Evolutionary conservation across 2,329 filamentous ascomycete species (phyloP), one percentile per base, ranked within the genome.

Genomic region (Aureobasidium mangrovei): DNA sequence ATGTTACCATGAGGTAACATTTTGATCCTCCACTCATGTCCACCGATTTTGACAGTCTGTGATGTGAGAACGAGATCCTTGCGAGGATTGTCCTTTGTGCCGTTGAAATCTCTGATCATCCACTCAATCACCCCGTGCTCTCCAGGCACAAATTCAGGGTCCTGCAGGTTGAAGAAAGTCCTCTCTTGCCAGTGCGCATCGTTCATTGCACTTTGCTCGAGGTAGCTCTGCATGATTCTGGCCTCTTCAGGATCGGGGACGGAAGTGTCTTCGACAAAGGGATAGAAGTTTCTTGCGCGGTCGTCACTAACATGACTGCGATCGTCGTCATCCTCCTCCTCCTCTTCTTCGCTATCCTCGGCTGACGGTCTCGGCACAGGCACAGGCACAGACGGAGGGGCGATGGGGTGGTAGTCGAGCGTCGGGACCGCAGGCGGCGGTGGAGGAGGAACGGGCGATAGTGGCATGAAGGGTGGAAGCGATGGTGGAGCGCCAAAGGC

Each of bases 11-110:
- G 74, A 2, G 81, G 81, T 60, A 80, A 83, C 63, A 83, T 80
- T 64, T 84, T 84, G 69, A 84, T 79, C 54, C 77, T 80, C 81
- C 81, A 84, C 63, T 82, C 80, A 57, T 79, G 76, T 24, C 78
- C 80, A 24, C 79, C 81, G 55, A 84, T 70, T 28, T 68, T 74
- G 8, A 80, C 76, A 4, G 74, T 63, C 0, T 74, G 77, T 4
- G 81, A 84, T 31, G 75, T 76, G 75, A 83, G 80, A 58, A 83
- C 70, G 39, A 75, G 72, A 36, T 77, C 74, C 40, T 74, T 74
- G 61, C 83, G 83, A 2, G 80, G 81, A 3, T 75, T 74, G 46
- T 83, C 79, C 48, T 73, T 76, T 9, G 80, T 83, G 46, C 81
- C 81, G 57, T 82, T 79, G 61, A 82, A 78, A 39, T 74, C 72